Base-by-base conservation (phyloP, 1,139 yeast species). In the Taphrina populina region DNA sequence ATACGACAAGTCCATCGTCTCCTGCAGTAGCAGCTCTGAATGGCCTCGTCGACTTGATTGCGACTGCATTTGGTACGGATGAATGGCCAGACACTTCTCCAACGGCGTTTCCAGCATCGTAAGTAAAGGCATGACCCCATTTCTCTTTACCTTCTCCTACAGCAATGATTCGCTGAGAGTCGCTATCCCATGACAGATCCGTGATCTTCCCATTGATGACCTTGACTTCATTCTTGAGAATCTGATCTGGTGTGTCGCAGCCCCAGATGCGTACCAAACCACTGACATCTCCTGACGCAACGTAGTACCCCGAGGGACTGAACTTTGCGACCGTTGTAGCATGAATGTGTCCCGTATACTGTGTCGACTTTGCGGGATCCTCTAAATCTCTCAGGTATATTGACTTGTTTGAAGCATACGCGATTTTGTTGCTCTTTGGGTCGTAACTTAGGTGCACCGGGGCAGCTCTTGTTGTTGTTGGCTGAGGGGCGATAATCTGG, bases 71-170 rank as follows among this genome's bases (percentile, higher is more conserved):
- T 66, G 90, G 80, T 37, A 80, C 79, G 36, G 85, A 82, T n/a
- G 95, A 79, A 68, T 92, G 98, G 27, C 98, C 99, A 57, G 88
- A 83, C 63, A 94, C 84, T 44, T 92, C 97, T 55, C 98, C 99
- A 44, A 92, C 83, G 8, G 96, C 81, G 70, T 92, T 92, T 58
- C 98, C 98, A 0, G 95, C 78, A 67, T 92, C 99, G 78, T 86
- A 85, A 4, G 95, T 81, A 66, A 92, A 88, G 61, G 95, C 90
- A 64, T 86, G 96, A 2, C 97, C 98, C 66, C 81, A 88, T 43
- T 84, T 78, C 65, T 90, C 96, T 65, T 84, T 84, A 47, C 98
- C 97, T 64, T 86, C 84, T 54, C 99, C 99, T 8, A 90, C 97
- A 1, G 96, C 96, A 67, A 94, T 86, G 56, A 94, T 73, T 62